phyloP scores from a whole-genome alignment of 169 alveolate genomes.

The Perkinsus marinus region DNA sequence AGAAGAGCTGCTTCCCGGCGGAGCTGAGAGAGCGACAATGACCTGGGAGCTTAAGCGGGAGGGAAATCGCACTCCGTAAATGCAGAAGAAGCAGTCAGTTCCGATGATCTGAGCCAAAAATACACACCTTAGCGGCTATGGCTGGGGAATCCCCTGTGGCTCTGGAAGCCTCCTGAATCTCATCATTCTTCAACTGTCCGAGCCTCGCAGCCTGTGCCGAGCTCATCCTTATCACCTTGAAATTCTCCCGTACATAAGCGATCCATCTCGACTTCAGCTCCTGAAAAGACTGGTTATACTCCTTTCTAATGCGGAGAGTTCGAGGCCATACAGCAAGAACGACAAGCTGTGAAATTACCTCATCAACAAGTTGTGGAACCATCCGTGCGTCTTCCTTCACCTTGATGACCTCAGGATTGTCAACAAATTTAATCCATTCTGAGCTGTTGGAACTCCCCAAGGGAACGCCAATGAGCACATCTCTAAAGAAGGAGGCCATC shows the following conservation, averaged over 20 bases:
- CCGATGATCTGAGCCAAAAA: background rate
- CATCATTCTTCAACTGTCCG: background rate
- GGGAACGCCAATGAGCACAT: background rate
- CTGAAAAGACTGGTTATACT: background rate
- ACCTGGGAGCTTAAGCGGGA: background rate
- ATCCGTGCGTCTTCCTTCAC: background rate
- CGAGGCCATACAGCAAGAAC: background rate
- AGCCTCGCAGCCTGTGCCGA: background rate
- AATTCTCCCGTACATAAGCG: background rate
- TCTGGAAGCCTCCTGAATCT: background rate
- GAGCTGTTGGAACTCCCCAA: background rate
- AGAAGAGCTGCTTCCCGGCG: background rate
- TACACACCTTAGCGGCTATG: background rate
- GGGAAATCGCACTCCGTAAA: no score
- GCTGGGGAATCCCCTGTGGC: background rate
- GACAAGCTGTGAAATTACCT: background rate
- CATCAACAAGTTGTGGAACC: background rate
- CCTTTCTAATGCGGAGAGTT: no score
- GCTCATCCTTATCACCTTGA: background rate
- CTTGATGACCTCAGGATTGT: background rate
- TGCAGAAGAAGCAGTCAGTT: no score
- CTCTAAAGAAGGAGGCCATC: background rate
- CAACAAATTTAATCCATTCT: background rate
- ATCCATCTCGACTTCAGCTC: background rate
- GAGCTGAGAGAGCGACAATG: background rate